Base-by-base conservation (phyloP, 352 stramenopile genomes). In the Pythium apleroticum region DNA sequence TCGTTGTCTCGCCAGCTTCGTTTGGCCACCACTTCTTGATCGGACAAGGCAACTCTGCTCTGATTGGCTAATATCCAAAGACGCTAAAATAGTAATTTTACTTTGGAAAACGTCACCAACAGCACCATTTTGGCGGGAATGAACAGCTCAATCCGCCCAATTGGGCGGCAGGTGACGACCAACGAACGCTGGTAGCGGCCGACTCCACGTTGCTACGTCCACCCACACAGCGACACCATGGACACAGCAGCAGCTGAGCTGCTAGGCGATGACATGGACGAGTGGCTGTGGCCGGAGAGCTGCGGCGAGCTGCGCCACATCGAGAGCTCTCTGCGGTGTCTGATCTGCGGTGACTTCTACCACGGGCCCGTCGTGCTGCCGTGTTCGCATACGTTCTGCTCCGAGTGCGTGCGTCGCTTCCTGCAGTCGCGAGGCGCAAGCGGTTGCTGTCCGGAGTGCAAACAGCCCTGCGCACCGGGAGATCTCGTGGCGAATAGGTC, bases 321-420 rank as follows among this genome's bases (percentile, higher is more conserved):
- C 66, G 86, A 95, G 71, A 80, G 62, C 46, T 65, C 88, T 52
- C 65, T 95, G 62, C 86, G 86, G 14, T 95, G 86, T 59, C 75
- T 87, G 60, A 93, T 95, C 59, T 95, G 86, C 69, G 86, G 86
- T 52, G 84, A 92, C 52, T 93, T 91, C 52, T 87, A 93, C 71
- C 84, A 91, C 61, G 86, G 86, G 0, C 86, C 86, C 2, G 86
- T 95, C 50, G 61, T 93, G 55, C 65, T 95, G 54, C 80, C 80
- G 14, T 93, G 84, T 54, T 88, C 81, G 24, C 86, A 95, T 64
- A 84, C 79, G 39, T 95, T 95, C 65, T 95, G 86, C 75, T 93
- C 84, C 50, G 77, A 91, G 56, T 95, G 86, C 45, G 80, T 95
- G 52, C 83, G 86, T 33, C 83, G 84, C 54, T 93, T 90, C 63